Evolutionary conservation across 1,284 basidiomycete genomes (phyloP), one percentile per base, ranked within the genome.

Genomic region (Microbotryum lychnidis-dioicae): DNA sequence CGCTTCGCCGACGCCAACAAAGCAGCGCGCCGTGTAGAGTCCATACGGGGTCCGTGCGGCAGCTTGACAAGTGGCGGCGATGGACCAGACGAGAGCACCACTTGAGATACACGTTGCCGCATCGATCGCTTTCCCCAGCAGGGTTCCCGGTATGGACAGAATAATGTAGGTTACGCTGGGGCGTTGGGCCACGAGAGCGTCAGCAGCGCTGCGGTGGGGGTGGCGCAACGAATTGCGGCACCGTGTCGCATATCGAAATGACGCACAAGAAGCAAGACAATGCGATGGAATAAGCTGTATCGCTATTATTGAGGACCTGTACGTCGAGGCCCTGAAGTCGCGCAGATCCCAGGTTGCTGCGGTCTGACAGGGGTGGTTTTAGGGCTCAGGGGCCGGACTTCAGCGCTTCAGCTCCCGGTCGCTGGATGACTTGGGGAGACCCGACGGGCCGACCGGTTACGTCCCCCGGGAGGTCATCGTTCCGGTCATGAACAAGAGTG

Each of bases 51-150:
- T 75, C 27, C 49, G 49, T 0, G 70, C 66, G 0, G 72, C 77
- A 2, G 76, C 77, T 67, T 76, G 75, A 54, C 73, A 75, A 0
- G 76, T 75, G 0, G 77, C 75, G 6, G 73, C 76, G 48, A 77
- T 69, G 7, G 74, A 74, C 77, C 78, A 79, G 56, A 75, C 72
- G 25, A 77, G 27, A 0, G 76, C 75, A 8, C 77, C 78, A 20
- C 54, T 56, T 0, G 76, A 72, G 65, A 79, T 78, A 5, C 75
- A 71, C 2, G 67, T 69, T 6, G 73, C 74, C 4, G 78, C 77
- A 23, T 69, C 63, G 64, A 76, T 70, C 42, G 71, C 69, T 63
- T 76, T 73, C 48, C 68, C 69, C 27, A 71, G 67, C 9, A 72
- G 63, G 4, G 73, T 70, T 6, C 67, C 67, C 46, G 75, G 70